Evolutionary conservation across 352 stramenopile species (phyloP), one percentile per base, ranked within the genome.

Genomic region (Phytophthora uliginosa): DNA sequence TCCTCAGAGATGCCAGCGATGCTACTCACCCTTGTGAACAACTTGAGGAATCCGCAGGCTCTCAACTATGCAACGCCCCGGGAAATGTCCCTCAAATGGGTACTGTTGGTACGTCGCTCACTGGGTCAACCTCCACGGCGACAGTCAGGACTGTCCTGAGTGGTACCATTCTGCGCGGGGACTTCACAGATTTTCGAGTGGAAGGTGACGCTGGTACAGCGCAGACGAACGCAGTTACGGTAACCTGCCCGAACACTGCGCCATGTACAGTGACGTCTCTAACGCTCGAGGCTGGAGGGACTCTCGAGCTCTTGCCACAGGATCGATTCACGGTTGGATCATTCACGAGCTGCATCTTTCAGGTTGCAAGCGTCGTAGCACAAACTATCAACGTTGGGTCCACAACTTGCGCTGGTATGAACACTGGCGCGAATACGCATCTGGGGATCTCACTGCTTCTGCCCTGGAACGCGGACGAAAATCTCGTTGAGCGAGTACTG

Each of bases 1-100:
- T 99, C 64, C 71, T 99, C 7, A 80, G 90, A 57, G 97, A 99
- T 54, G 72, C 73, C 2, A 85, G 76, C 42, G 85, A 89, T n/a
- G 18, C 63, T 10, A 45, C 45, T 40, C 51, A 63, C 50, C 69
- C 76, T 20, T 97, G 84, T 42, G 77, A 93, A 42, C 77, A 94
- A 68, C 61, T 85, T 59, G 88, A 93, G 42, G 81, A 90, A 63
- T 76, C 71, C 1, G 59, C 65, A 0, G 76, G 85, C 9, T 74
- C 76, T 1, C 68, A 76, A 7, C 74, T 95, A 6, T 99, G 97
- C 66, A 99, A 99, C 66, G 87, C 95, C 7, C 95, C 96, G 0
- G 96, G 97, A 18, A 82, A 99, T 75, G 92, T 99, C 0, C 95
- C 95, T 15, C 88, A 90, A 26, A 86, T 99, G 81, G 71, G 12